These are phyloP conservation scores for Chaetomium globosum DNA, from an alignment of 2,329 filamentous ascomycete genomes.

Conservation along the genomic window DNA sequence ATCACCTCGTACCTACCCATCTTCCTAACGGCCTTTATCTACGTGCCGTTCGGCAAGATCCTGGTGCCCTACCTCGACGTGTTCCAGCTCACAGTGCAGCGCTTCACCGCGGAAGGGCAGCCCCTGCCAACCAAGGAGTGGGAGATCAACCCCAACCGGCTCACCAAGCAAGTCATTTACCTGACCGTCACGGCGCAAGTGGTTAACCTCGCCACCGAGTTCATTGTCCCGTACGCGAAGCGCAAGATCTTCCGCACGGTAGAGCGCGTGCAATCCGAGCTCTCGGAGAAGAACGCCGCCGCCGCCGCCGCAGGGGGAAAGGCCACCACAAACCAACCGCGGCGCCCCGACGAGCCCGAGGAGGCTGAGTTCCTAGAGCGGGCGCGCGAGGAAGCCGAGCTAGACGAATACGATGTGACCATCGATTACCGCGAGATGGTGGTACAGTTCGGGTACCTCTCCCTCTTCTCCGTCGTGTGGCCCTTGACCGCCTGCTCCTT, in stretches of 20 bases:
- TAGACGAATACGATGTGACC: conserved; percentile 86
- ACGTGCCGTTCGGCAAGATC: conserved; percentile 84
- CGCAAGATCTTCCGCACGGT: conserved; percentile 76
- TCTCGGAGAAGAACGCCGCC: conserved; percentile 52
- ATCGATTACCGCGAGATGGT: conserved; percentile 92
- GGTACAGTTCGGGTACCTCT: conserved; percentile 82
- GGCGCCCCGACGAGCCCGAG: conserved; percentile 68
- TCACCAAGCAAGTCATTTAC: conserved; percentile 92
- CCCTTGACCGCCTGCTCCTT: conserved; percentile 88
- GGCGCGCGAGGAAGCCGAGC: conserved; percentile 79
- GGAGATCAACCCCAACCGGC: conserved; percentile 76
- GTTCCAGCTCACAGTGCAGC: conserved; percentile 73
- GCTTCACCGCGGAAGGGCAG: conserved; percentile 75
- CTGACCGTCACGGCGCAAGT: conserved; percentile 93
- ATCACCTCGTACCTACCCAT: conserved; percentile 92
- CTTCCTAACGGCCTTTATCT: conserved; percentile 91
- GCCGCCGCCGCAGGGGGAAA: not conserved
- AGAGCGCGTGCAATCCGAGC: conserved; percentile 69
- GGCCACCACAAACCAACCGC: conserved; percentile 21
- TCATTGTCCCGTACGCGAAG: conserved; percentile 83
- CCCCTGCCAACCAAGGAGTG: conserved; percentile 69
- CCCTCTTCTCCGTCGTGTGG: conserved; percentile 92
- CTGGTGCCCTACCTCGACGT: conserved; percentile 85
- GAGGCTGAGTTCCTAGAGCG: conserved; percentile 79
- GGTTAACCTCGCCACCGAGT: conserved; percentile 82